Conservation (phyloP, 1,284 basidiomycete species). For the Boletus austroedulis region DNA sequence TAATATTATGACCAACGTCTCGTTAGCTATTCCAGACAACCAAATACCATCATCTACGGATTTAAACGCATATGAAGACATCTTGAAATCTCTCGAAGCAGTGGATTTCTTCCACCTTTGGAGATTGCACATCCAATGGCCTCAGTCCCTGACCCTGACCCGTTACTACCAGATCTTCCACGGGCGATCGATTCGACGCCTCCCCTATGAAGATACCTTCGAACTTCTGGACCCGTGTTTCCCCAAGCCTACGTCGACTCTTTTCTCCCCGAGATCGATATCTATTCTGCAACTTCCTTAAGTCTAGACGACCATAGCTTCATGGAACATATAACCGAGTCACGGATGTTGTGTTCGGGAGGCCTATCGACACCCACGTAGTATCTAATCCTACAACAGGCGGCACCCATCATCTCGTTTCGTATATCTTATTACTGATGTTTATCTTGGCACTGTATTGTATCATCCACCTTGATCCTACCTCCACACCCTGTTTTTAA, state of each 20-base stretch:
- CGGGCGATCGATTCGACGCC: slow-evolving; percentile 13
- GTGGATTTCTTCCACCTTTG: too few relatives aligned
- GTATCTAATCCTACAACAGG: too few relatives aligned
- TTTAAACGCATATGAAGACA: background rate
- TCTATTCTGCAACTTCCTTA: slow-evolving; percentile 22
- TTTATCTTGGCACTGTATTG: background rate
- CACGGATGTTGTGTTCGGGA: background rate
- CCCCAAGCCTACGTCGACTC: background rate
- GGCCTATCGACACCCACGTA: background rate
- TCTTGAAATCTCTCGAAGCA: too few relatives aligned
- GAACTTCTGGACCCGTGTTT: background rate
- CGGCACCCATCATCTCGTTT: too few relatives aligned
- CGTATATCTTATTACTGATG: too few relatives aligned
- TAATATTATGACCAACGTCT: background rate
- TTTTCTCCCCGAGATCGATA: slow-evolving; percentile 16
- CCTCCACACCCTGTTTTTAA: too few relatives aligned
- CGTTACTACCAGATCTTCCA: background rate
- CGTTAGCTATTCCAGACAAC: slow-evolving; percentile 5
- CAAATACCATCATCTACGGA: background rate
- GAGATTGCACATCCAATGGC: too few relatives aligned
- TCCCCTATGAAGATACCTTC: slow-evolving; percentile 3
- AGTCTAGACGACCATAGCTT: background rate
- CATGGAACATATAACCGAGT: background rate
- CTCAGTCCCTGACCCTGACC: too few relatives aligned
- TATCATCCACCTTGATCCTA: background rate